phyloP scores from a whole-genome alignment of 495 filamentous ascomycete genomes.

The Penicillium chermesinum region DNA sequence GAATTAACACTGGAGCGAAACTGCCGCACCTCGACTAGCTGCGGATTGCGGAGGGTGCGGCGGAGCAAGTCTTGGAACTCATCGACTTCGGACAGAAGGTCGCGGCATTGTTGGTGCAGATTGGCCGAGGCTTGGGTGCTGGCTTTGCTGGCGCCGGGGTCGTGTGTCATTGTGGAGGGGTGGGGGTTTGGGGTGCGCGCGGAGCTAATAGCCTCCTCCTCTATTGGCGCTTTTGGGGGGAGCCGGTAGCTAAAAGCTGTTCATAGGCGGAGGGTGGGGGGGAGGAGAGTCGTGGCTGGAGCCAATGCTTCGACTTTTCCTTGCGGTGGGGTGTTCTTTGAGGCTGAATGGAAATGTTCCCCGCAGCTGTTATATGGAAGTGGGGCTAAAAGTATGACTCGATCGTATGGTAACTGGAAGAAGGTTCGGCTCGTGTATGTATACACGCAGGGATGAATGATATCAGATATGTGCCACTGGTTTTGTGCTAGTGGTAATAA shows the following conservation, averaged over 20 bases:
- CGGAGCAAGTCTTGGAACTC: slow-evolving; percentile 42
- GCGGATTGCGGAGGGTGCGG: slow-evolving; percentile 41
- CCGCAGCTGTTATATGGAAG: no score
- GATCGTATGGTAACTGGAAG: no score
- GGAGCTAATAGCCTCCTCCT: not conserved
- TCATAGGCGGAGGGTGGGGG: not conserved
- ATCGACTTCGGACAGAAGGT: slow-evolving; percentile 45
- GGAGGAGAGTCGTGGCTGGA: no score
- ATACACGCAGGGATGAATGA: no score
- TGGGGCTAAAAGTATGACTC: no score
- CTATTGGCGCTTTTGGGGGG: not conserved
- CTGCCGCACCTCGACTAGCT: slow-evolving; percentile 47
- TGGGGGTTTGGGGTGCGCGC: not conserved
- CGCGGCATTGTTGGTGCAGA: slow-evolving; percentile 38
- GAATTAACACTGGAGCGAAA: slow-evolving; percentile 44
- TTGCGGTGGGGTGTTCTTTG: no score
- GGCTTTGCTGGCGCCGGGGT: slow-evolving; percentile 7
- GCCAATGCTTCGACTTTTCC: no score
- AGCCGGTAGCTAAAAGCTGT: not conserved
- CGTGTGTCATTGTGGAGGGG: slow-evolving; percentile 9
- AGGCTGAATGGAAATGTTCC: no score
- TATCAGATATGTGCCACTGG: no score
- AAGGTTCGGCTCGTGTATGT: no score
- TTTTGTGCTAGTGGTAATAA: no score
- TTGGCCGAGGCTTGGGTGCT: slow-evolving; percentile 16